Evolutionary conservation across 305 asterid genomes (phyloP).

Genomic region (Nicotiana rustica): DNA sequence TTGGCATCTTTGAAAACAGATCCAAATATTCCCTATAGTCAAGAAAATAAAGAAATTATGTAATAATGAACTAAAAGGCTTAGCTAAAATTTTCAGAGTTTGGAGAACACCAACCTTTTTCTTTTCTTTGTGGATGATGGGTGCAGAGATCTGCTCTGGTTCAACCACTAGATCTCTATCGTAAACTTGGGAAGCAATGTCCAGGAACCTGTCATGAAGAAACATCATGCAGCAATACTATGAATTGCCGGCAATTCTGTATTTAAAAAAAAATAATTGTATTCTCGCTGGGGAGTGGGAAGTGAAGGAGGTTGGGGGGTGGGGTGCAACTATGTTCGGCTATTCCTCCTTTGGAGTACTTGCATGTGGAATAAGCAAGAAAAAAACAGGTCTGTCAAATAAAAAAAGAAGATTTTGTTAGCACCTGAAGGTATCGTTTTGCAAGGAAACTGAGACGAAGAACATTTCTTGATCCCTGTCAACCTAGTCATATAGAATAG

Average conservation of each 20-base stretch:
- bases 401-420: not conserved
- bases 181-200: conserved; percentile 60
- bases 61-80: not conserved
- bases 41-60: conserved; percentile 34
- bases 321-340: not conserved
- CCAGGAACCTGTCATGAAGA: conserved; percentile 60
- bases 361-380: not conserved
- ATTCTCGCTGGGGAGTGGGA: not conserved
- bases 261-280: not conserved
- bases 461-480: conserved; percentile 78
- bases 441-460: conserved; percentile 66
- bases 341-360: not conserved
- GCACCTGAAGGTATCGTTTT: conserved; percentile 75
- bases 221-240: conserved; percentile 33
- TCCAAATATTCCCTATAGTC: conserved; percentile 73
- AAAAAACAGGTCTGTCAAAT: conserved; percentile 9
- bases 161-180: conserved; percentile 54
- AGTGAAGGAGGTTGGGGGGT: conserved; percentile 4
- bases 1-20: conserved; percentile 74
- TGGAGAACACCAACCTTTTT: conserved; percentile 60
- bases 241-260: conserved; percentile 19
- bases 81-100: not conserved
- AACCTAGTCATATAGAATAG: conserved; percentile 55
- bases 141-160: conserved; percentile 53
- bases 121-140: conserved; percentile 71